Evolutionary conservation across 2,329 filamentous ascomycete genomes (phyloP).

Genomic region (Xylaria sp.): DNA sequence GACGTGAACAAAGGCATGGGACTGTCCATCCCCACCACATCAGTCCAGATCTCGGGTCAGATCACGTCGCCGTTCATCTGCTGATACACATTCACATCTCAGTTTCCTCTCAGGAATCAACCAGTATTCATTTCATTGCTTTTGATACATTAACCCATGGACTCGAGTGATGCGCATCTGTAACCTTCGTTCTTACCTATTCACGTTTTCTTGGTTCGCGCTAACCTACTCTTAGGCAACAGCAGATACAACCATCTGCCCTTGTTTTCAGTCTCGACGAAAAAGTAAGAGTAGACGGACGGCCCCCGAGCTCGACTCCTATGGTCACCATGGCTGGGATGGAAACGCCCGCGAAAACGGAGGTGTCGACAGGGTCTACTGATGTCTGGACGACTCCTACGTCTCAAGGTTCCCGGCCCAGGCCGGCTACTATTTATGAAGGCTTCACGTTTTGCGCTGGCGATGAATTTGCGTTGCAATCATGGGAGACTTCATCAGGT

Average conservation of each 20-base stretch:
- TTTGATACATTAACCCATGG: conserved; percentile 57
- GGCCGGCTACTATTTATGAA: conserved; percentile 69
- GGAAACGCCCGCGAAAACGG: conserved; percentile 60
- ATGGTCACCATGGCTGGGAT: conserved; percentile 62
- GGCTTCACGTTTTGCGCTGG: conserved; percentile 68
- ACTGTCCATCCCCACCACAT: conserved; percentile 40
- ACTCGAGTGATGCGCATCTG: conserved; percentile 62
- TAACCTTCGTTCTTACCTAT: conserved; percentile 52
- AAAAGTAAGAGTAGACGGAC: conserved; percentile 58
- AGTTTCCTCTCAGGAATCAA: conserved; percentile 53
- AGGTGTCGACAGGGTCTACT: conserved; percentile 57
- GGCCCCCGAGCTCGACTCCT: conserved; percentile 55
- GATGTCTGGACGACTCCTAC: conserved; percentile 66
- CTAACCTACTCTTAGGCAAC: conserved; percentile 57
- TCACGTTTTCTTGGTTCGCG: conserved; percentile 31
- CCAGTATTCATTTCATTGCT: conserved; percentile 48
- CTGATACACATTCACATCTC: conserved; percentile 50
- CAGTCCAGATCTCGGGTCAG: conserved; percentile 43
- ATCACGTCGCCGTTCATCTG: conserved; percentile 50
- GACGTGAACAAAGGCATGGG: conserved; percentile 43
- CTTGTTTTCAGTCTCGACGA: conserved; percentile 61
- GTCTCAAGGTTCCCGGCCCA: conserved; percentile 60
- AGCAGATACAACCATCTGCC: conserved; percentile 60
- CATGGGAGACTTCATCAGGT: conserved; percentile 65
- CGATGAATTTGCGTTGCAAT: conserved; percentile 63